Base-by-base conservation (phyloP, 192 early-diverging fungal species). In the Coemansia sp. region DNA sequence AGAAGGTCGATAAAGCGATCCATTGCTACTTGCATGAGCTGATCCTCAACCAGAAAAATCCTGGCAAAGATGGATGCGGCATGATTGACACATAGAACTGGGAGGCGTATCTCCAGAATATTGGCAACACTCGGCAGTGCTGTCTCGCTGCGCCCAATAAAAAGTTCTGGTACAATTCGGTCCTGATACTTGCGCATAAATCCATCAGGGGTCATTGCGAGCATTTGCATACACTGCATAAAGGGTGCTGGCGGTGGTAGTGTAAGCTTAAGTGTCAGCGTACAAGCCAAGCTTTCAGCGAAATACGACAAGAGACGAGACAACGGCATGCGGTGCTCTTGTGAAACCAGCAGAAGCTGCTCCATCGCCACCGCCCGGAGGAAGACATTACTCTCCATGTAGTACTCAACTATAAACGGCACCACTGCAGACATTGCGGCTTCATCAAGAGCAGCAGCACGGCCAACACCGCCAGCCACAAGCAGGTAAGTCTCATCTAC, bases 11-110 rank as follows among this genome's bases (percentile, higher is more conserved):
- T 68, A 71, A 82, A 77, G 21, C 71, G 65, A 34, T 54, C 26
- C 68, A 82, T 69, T 0, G 67, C 80, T 54, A 74, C 57, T 26
- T 73, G 70, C 80, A 82, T 82, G 10, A 65, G 74, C 80, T 77
- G 74, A 52, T 82, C 80, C 62, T 82, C 80, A 61, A 82, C 73
- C 47, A 82, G 44, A 25, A 82, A 82, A 4, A 82, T 82, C 31
- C 64, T 73, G 41, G 69, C 67, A 51, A 82, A 82, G 10, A 82
- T 67, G 10, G 60, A 64, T 0, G 74, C 74, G 2, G 74, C 75
- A 18, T 77, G 75, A 49, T 82, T 74, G 24, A 82, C 71, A 24
- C 80, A 82, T 14, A 82, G 63, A 9, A 82, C 80, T 0, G 80
- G 74, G 49, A 82, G 58, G 16, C 54, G 70, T 3, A 65, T 60